phyloP scores from a whole-genome alignment of 306 rosid species.

The Senna siamea region DNA sequence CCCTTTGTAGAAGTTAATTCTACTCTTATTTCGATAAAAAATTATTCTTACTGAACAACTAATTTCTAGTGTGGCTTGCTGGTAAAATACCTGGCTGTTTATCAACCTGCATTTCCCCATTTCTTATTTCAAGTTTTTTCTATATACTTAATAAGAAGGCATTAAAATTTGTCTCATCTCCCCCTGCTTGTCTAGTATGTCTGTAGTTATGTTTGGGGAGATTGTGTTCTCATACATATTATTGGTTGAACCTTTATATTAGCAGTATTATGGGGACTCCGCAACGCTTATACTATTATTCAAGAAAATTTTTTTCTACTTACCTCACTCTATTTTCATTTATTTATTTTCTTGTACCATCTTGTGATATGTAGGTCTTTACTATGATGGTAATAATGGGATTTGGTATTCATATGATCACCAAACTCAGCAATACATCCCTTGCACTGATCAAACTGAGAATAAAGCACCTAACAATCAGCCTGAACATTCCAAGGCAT shows the following conservation, averaged over 20 bases:
- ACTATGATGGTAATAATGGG: constrained; percentile 87
- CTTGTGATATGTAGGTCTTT: constrained; percentile 68
- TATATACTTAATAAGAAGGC: not conserved
- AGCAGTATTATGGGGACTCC: constrained; percentile 10
- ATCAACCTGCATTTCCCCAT: not conserved
- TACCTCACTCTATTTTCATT: not conserved
- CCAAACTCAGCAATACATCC: constrained; percentile 77
- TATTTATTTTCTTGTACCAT: constrained; percentile 31
- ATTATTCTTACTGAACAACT: not conserved
- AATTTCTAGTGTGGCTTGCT: not conserved
- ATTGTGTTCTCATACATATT: constrained; percentile 15
- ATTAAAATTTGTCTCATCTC: constrained; percentile 9
- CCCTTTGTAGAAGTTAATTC: constrained; percentile 4
- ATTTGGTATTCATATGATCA: constrained; percentile 92
- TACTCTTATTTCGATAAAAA: not conserved
- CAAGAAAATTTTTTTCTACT: not conserved
- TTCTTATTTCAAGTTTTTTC: not conserved
- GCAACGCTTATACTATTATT: not conserved
- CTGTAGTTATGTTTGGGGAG: not conserved
- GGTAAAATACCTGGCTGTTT: not conserved
- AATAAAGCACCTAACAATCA: constrained; percentile 58
- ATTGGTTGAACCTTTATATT: constrained; percentile 17
- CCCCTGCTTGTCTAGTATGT: not conserved
- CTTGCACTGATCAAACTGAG: constrained; percentile 83
- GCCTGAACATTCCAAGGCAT: constrained; percentile 64